A percentile compares a stretch with the other conserved stretches of the same genome.
phyloP scores from a whole-genome alignment of 2,329 filamentous ascomycete genomes.

The Fonsecaea pugnacius region DNA sequence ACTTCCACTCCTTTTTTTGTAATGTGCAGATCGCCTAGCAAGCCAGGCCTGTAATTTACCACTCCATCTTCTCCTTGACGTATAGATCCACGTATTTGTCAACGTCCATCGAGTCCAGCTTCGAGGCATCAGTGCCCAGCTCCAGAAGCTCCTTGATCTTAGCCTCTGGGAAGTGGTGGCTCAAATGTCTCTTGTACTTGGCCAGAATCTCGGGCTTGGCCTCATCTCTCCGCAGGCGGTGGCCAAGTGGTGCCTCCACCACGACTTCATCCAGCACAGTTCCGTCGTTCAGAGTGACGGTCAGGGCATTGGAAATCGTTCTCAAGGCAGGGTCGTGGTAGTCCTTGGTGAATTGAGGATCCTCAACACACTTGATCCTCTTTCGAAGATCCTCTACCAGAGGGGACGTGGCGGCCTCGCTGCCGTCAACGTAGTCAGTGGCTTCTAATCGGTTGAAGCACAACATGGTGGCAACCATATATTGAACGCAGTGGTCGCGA shows the following conservation, averaged over 20 bases:
- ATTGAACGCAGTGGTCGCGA: conserved; percentile 98
- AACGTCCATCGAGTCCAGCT: conserved; percentile 78
- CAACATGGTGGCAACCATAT: conserved; percentile 97
- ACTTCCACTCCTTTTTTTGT: neutral
- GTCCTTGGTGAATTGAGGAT: conserved; percentile 89
- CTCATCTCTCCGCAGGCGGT: conserved; percentile 88
- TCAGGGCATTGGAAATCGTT: conserved; percentile 96
- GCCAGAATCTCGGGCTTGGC: conserved; percentile 95
- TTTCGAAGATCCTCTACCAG: conserved; percentile 89
- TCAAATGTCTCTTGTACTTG: conserved; percentile 93
- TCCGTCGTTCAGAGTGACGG: conserved; percentile 91
- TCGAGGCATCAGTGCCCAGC: conserved; percentile 74
- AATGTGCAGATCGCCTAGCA: neutral
- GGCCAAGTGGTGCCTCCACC: conserved; percentile 92
- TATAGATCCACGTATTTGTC: conserved; percentile 94
- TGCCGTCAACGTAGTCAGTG: conserved; percentile 88
- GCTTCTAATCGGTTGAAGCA: conserved; percentile 92
- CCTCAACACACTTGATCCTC: conserved; percentile 95
- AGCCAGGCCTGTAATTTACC: conserved; percentile 33
- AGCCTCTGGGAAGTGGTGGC: conserved; percentile 76
- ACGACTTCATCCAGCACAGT: conserved; percentile 87
- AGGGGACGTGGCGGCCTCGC: conserved; percentile 85
- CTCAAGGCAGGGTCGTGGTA: conserved; percentile 94
- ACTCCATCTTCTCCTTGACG: conserved; percentile 59
- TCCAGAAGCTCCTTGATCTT: conserved; percentile 82